Evolutionary conservation across 495 filamentous ascomycete genomes (phyloP).

Genomic region (Lepidopterella palustris): DNA sequence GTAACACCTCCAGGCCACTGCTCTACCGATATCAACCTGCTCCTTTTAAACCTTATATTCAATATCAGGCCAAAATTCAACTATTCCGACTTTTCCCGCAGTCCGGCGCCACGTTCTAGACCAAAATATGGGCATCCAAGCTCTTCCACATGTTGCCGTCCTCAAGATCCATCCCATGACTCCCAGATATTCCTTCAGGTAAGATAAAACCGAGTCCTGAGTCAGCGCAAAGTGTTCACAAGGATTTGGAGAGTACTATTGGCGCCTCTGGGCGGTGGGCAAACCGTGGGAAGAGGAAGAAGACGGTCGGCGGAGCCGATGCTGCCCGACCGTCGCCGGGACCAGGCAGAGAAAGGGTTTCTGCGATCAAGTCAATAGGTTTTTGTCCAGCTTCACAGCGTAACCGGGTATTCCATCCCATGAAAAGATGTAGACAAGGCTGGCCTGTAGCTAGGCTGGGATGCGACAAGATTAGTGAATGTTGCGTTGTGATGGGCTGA

Average conservation of each 20-base stretch:
- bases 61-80: too few species aligned
- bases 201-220: background rate
- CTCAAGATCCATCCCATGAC: background rate
- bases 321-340: background rate
- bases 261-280: background rate
- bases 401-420: background rate
- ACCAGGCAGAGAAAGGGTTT: background rate
- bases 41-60: too few species aligned
- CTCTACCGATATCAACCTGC: too few species aligned
- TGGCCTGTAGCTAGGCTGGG: background rate
- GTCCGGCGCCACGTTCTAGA: too few species aligned
- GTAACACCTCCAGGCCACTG: too few species aligned
- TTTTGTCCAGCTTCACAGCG: background rate
- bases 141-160: background rate
- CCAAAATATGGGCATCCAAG: background rate
- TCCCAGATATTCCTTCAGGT: background rate
- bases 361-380: background rate
- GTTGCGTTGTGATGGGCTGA: too few species aligned
- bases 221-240: background rate
- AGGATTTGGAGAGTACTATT: background rate
- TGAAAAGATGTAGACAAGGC: background rate
- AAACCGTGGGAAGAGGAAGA: background rate
- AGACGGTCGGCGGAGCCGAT: background rate
- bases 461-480: too few species aligned
- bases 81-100: too few species aligned